Evolutionary conservation across 371 early-diverging fungal species (phyloP), one percentile per base, ranked within the genome.

Genomic region (Vittaforma corneae): DNA sequence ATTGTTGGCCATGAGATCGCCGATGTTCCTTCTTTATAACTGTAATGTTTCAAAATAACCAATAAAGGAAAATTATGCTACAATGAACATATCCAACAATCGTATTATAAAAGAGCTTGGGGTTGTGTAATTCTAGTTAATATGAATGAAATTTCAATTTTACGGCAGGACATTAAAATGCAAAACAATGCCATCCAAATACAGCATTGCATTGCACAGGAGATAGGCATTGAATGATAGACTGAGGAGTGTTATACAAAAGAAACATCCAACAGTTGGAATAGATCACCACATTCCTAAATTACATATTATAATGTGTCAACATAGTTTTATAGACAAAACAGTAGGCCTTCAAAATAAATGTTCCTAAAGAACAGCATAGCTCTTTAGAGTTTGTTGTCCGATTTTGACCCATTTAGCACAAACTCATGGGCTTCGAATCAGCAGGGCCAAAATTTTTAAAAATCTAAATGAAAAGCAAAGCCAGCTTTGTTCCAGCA

Each of bases 341-440:
- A 11, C 18, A 50, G 16, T 9, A 26, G 16, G 16, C 9, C 34
- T 11, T 26, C 34, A 9, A 11, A 50, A 11, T 50, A 50, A 26
- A 26, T 11, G 9, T 9, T 50, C 26, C 18, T 16, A 6, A 9
- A 22, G 26, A 34, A 26, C 51, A 9, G 11, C 18, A 34, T 9
- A 50, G 51, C 16, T 16, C 18, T 11, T 9, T 11, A 40, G 40
- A 11, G 51, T 26, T 50, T 50, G 51, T 18, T 50, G 18, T 9
- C 51, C 18, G 18, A 50, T 50, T 22, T 50, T 50, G 51, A 50
- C 51, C 18, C 51, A 50, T 16, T 22, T 34, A 34, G 9, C 18
- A 50, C 18, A 50, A 50, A 50, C 9, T 18, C 9, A 9, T 11
- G 51, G 18, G 51, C 51, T 50, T 50, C 51, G 51, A 40, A 50